Evolutionary conservation across 108 stramenopile genomes (phyloP).

Genomic region (Nannochloropsis salina): DNA sequence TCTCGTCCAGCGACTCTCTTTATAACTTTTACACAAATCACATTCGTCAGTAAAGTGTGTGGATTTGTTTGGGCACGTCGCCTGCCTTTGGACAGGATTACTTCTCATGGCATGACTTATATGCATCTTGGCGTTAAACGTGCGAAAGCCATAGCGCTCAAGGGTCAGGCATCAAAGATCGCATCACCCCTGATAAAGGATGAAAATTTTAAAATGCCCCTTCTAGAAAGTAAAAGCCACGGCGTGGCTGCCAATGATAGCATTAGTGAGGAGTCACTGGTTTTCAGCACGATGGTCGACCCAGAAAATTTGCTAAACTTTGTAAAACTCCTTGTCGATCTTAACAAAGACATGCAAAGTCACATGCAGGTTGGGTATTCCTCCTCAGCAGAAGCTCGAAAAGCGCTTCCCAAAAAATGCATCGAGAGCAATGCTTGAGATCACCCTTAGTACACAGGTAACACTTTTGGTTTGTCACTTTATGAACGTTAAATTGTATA

Average conservation of each 20-base stretch:
- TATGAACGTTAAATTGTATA: no score
- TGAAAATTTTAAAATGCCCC: not conserved
- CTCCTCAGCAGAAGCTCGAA: no score
- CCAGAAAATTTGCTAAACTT: not conserved
- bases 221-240: no score
- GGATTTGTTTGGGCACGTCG: not conserved
- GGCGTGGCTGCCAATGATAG: not conserved
- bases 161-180: not conserved
- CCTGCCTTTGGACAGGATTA: not conserved
- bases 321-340: not conserved
- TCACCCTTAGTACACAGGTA: no score
- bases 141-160: not conserved
- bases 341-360: not conserved
- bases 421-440: no score
- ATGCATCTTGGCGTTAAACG: not conserved
- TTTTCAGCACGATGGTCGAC: not conserved
- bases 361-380: no score
- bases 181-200: not conserved
- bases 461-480: no score
- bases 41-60: not conserved
- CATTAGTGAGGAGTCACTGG: conserved; percentile 10
- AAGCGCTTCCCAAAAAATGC: no score
- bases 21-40: not conserved
- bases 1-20: not conserved
- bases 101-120: not conserved